Conservation (phyloP, 495 filamentous ascomycete genomes). For the Talaromyces ruber region DNA sequence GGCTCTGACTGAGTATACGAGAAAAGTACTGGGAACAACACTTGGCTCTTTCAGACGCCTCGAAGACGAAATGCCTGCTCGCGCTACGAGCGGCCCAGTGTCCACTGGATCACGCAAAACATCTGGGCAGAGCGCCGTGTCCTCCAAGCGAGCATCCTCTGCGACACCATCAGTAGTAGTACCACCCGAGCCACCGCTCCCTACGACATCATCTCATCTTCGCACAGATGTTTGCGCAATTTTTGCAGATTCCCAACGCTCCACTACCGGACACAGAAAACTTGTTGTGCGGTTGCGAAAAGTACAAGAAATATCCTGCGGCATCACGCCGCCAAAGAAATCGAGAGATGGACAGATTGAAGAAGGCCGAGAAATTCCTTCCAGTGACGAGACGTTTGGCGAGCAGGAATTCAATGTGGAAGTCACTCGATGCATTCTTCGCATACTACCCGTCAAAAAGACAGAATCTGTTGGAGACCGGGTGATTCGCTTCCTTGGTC, state of each 20-base stretch:
- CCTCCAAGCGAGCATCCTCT: conserved; percentile 56
- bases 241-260: conserved; percentile 81
- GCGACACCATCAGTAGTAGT: conserved; percentile 50
- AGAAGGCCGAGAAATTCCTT: conserved; percentile 31
- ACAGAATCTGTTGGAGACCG: conserved; percentile 84
- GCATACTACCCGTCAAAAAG: conserved; percentile 83
- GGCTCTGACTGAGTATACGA: not conserved
- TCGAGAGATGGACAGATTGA: conserved; percentile 24
- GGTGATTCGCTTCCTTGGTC: conserved; percentile 71
- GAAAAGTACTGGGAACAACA: not conserved
- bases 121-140: conserved; percentile 46
- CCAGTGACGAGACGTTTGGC: conserved; percentile 49
- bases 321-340: conserved; percentile 51
- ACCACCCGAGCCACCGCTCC: conserved; percentile 58
- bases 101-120: conserved; percentile 49
- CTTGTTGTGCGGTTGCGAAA: conserved; percentile 78
- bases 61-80: conserved; percentile 46
- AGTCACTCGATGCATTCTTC: conserved; percentile 69
- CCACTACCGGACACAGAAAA: conserved; percentile 82
- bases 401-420: conserved; percentile 85
- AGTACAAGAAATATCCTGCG: conserved; percentile 81
- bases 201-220: conserved; percentile 51
- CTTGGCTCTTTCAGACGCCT: not conserved
- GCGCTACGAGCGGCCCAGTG: conserved; percentile 48
- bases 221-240: conserved; percentile 69